Conservation (phyloP, 2,329 filamentous ascomycete species). For the Microsporum canis region DNA sequence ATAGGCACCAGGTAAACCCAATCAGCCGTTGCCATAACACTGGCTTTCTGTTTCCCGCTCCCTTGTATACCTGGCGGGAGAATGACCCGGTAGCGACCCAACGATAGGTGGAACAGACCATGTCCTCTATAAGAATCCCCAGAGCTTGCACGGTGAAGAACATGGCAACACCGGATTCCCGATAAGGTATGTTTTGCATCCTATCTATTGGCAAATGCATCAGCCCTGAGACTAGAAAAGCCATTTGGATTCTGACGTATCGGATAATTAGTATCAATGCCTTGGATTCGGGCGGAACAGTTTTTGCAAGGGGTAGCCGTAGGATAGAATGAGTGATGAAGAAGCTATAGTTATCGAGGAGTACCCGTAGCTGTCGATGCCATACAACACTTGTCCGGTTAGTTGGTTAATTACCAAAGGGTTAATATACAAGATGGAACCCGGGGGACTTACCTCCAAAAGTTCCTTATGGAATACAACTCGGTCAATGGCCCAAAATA, state of each 20-base stretch:
- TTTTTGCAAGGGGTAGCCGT: neutral
- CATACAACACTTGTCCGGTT: neutral
- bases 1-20: neutral
- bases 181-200: conserved; percentile 3
- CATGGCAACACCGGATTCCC: conserved; percentile 6
- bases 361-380: neutral
- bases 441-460: conserved; percentile 9
- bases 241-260: conserved; percentile 7
- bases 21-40: neutral
- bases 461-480: conserved; percentile 8
- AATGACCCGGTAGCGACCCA: neutral
- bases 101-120: conserved; percentile 2
- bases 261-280: neutral
- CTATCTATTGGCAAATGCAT: conserved; percentile 10
- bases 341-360: neutral
- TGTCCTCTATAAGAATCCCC: conserved; percentile 11
- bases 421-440: neutral
- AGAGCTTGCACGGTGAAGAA: conserved; percentile 9
- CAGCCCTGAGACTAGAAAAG: conserved; percentile 8
- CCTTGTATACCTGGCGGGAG: neutral
- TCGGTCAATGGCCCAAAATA: conserved; percentile 8
- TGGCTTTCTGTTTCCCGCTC: neutral
- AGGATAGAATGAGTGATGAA: conserved; percentile 4
- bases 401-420: neutral
- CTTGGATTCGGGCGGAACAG: neutral